Evolutionary conservation across 139 green algal genomes (phyloP), one percentile per base, ranked within the genome.

Genomic region (Desmodesmus armatus): DNA sequence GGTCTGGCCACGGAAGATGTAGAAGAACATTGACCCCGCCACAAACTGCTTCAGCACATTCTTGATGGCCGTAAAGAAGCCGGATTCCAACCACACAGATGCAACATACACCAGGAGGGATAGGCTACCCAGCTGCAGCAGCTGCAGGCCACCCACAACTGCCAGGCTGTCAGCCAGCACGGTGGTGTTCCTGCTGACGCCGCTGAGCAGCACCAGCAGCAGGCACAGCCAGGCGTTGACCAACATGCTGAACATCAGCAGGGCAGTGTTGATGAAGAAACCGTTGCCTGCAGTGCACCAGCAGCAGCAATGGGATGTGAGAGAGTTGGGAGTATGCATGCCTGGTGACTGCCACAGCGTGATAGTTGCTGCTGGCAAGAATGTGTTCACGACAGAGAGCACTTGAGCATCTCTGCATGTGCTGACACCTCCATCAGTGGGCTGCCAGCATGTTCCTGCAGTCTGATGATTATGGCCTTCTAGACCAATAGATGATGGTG

Each of bases 171-270:
- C n/a, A 3, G 17, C 6, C 17, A 70, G n/a, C 21, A 70, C 33
- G 19, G 27, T 49, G 25, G 41, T 2, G 19, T 37, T 37, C 9
- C 15, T n/a, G 40, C 47, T 17, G 17, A 29, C 71, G 4, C 17
- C 71, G 31, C 33, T 62, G 75, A 49, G 70, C 9, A 82, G 49
- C 15, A 29, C 75, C 19, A 82, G 31, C 51, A 82, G 51, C 33
- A 82, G 75, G 13, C 47, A n/a, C 41, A 79, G 41, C 91, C 91
- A 94, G 58, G 90, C 89, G 80, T 91, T 88, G 35, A 90, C 82
- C 86, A 94, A 95, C 73, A 95, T 89, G 63, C 90, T 91, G 27
- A 92, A 88, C 80, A 95, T 92, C 17, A 94, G 91, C 19, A 95
- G 86, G 29, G 77, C 83, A 47, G 85, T 93, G 90, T 93, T 94